Evolutionary conservation across 169 alveolate species (phyloP).

Genomic region (Eimeria sp.): DNA sequence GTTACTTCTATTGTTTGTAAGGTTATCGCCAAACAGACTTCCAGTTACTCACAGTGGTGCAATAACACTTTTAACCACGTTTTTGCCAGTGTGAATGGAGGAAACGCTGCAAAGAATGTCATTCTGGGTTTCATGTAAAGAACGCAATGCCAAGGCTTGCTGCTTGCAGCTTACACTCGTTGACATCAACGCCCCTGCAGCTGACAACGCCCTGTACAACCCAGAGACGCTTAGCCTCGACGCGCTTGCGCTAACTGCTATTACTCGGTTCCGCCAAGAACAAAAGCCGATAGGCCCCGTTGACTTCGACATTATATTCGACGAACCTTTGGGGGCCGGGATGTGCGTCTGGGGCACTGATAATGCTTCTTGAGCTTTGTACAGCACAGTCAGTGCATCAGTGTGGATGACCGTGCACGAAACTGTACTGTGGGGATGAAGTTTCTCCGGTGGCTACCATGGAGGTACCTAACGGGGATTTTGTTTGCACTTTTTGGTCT

Average conservation of each 20-base stretch:
- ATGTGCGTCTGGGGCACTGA: slow-evolving; percentile 20
- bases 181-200: slow-evolving; percentile 62
- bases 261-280: slow-evolving; percentile 54
- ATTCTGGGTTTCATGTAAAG: background rate
- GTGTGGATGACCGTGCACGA: background rate
- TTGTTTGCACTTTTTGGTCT: background rate
- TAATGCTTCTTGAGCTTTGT: background rate
- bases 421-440: background rate
- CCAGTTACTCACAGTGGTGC: background rate
- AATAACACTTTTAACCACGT: background rate
- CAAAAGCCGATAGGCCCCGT: slow-evolving; percentile 45
- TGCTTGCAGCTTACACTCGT: slow-evolving; percentile 58
- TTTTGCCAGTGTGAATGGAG: background rate
- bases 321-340: slow-evolving; percentile 74
- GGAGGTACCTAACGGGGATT: background rate
- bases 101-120: background rate
- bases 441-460: background rate
- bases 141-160: too few species aligned
- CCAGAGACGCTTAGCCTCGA: slow-evolving; percentile 76
- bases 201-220: slow-evolving; percentile 69
- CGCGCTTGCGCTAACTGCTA: slow-evolving; percentile 44
- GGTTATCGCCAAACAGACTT: background rate
- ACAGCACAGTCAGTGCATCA: background rate
- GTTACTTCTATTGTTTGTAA: background rate
- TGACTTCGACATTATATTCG: slow-evolving; percentile 58